These are phyloP conservation scores for Aspergillus brasiliensis DNA, from an alignment of 2,329 filamentous ascomycete genomes.

Conservation along the genomic window DNA sequence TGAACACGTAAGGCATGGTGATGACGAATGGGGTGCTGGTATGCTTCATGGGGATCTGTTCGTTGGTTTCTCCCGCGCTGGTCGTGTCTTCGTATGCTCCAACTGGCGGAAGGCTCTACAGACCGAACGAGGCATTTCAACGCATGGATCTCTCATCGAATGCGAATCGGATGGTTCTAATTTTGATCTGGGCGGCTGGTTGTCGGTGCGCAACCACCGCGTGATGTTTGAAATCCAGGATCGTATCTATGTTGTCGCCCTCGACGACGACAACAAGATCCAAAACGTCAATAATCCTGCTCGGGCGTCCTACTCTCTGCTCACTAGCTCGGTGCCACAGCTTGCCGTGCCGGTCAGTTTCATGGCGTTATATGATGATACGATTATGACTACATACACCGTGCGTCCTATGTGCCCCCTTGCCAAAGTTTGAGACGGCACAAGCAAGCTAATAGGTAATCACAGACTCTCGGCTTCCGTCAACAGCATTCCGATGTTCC, in stretches of 20 bases:
- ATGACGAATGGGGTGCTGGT: conserved; percentile 53
- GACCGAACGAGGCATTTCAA: conserved; percentile 26
- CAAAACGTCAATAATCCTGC: conserved; percentile 21
- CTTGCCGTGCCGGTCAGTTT: conserved; percentile 50
- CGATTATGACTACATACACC: conserved; percentile 50
- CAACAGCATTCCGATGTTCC: conserved; percentile 23
- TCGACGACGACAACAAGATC: conserved; percentile 39
- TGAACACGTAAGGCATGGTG: conserved; percentile 31
- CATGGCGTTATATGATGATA: conserved; percentile 52
- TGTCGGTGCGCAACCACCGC: conserved; percentile 46
- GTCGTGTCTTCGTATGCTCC: conserved; percentile 48
- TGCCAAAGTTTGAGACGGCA: not conserved
- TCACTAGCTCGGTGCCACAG: conserved; percentile 40
- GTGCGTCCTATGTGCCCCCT: conserved; percentile 23
- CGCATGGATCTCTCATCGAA: conserved; percentile 41
- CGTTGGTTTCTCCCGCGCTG: conserved; percentile 48
- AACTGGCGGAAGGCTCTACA: conserved; percentile 46
- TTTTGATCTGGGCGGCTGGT: conserved; percentile 52
- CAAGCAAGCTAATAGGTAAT: conserved; percentile 15
- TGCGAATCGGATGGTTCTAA: conserved; percentile 43
- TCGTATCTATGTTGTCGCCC: conserved; percentile 45
- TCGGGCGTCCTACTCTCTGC: conserved; percentile 35
- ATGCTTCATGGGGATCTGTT: conserved; percentile 47
- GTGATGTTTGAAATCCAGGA: conserved; percentile 50
- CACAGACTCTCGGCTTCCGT: conserved; percentile 36